Evolutionary conservation across 2,329 filamentous ascomycete genomes (phyloP).

Genomic region (Lomentospora prolificans): DNA sequence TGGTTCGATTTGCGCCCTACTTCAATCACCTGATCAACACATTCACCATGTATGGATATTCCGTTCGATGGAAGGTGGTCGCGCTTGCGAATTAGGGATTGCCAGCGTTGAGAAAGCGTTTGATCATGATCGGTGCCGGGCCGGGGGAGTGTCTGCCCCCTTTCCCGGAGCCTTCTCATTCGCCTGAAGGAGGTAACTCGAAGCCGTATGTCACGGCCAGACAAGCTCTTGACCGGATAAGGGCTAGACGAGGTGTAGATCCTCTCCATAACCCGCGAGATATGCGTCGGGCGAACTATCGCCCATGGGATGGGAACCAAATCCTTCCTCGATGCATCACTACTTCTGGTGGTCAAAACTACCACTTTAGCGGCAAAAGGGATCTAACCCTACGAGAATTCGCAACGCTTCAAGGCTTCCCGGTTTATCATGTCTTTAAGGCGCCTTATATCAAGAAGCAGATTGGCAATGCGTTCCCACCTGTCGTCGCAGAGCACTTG

Average conservation of each 20-base stretch:
- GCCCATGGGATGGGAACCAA: conserved; percentile 34
- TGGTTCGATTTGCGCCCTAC: conserved; percentile 39
- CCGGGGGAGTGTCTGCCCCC: conserved; percentile 61
- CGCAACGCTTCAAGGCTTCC: conserved; percentile 62
- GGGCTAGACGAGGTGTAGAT: conserved; percentile 17
- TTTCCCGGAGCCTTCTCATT: conserved; percentile 56
- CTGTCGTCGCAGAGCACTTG: conserved; percentile 40
- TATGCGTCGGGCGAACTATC: conserved; percentile 18
- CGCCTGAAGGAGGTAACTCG: conserved; percentile 23
- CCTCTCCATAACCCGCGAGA: conserved; percentile 28
- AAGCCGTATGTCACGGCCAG: conserved; percentile 34
- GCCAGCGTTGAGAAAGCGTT: conserved; percentile 37
- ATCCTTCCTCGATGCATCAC: conserved; percentile 52
- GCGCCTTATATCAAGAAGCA: conserved; percentile 43
- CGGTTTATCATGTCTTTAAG: conserved; percentile 47
- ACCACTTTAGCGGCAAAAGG: conserved; percentile 55
- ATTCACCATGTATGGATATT: conserved; percentile 58
- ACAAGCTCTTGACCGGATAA: conserved; percentile 29
- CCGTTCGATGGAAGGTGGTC: conserved; percentile 57
- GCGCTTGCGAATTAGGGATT: conserved; percentile 40
- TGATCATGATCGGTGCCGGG: conserved; percentile 49
- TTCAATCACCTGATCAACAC: conserved; percentile 53
- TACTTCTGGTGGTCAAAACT: conserved; percentile 49
- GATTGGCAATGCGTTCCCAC: conserved; percentile 73
- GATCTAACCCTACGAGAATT: conserved; percentile 58